These are phyloP conservation scores for Scedosporium boydii DNA, from an alignment of 2,329 filamentous ascomycete genomes.

Conservation along the genomic window DNA sequence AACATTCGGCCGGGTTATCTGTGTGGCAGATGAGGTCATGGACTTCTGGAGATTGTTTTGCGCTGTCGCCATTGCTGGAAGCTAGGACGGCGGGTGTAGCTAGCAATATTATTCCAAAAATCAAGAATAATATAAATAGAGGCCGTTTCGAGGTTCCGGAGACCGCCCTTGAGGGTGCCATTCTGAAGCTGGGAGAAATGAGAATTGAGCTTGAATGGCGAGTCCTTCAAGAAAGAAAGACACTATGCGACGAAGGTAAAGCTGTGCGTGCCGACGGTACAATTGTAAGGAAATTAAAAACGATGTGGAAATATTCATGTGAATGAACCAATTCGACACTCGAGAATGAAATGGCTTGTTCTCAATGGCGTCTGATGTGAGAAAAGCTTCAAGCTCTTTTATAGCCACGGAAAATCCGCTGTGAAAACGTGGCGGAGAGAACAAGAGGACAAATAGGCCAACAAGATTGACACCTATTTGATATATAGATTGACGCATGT, in stretches of 20 bases:
- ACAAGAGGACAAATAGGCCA: neutral
- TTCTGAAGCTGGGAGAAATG: neutral
- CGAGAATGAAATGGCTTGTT: neutral
- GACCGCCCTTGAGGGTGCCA: constrained; percentile 5
- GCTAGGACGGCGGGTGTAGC: constrained; percentile 15
- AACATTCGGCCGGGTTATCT: constrained; percentile 50
- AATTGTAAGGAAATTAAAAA: neutral
- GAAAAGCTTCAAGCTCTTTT: neutral
- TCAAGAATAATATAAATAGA: neutral
- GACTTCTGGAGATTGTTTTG: constrained; percentile 24
- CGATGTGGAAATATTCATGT: no score
- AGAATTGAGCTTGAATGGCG: neutral
- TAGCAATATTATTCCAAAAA: constrained; percentile 4
- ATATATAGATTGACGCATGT: neutral
- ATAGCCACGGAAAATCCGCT: neutral
- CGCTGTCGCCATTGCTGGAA: constrained; percentile 15
- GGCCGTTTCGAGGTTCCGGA: neutral
- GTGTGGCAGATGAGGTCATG: constrained; percentile 58
- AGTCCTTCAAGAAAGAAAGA: no score
- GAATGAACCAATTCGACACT: no score
- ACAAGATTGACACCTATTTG: neutral
- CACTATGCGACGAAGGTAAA: neutral
- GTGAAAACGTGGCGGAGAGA: constrained; percentile 1
- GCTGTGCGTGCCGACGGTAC: neutral
- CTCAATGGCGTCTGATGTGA: neutral